Percentiles rank a stretch among this genome's conserved stretches.
These are phyloP conservation scores for Plasmodium ovale DNA, from an alignment of 169 alveolate species.

Conservation along the genomic window DNA sequence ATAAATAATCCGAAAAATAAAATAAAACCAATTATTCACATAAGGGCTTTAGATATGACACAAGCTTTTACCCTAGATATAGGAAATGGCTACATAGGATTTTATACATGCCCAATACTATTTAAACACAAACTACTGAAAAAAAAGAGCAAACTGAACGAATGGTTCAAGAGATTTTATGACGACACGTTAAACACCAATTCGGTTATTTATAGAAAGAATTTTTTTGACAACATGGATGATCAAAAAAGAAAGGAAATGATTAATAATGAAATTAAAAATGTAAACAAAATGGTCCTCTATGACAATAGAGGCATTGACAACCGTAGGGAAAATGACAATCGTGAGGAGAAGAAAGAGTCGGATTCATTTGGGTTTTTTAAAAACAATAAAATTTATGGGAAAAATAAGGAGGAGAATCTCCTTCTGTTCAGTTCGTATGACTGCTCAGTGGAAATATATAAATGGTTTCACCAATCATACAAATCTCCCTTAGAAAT, in stretches of 20 bases:
- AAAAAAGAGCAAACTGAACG: slow-evolving; percentile 53
- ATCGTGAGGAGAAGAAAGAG: not conserved
- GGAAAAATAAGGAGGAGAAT: slow-evolving; percentile 18
- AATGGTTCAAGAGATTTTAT: slow-evolving; percentile 70
- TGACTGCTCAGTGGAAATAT: slow-evolving; percentile 76
- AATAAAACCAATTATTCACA: slow-evolving; percentile 74
- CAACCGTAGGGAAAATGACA: not conserved
- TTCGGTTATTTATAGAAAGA: slow-evolving; percentile 25
- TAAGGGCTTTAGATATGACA: slow-evolving; percentile 76
- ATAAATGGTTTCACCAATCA: slow-evolving; percentile 76
- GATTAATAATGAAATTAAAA: slow-evolving; percentile 52
- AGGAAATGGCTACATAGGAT: slow-evolving; percentile 76
- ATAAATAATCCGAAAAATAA: slow-evolving; percentile 65
- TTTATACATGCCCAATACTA: slow-evolving; percentile 75
- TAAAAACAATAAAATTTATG: not conserved
- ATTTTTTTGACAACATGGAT: slow-evolving; percentile 19
- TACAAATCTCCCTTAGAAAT: slow-evolving; percentile 74
- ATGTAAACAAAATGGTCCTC: slow-evolving; percentile 24
- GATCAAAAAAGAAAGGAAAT: slow-evolving; percentile 24
- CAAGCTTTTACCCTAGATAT: slow-evolving; percentile 73
- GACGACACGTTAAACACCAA: slow-evolving; percentile 27
- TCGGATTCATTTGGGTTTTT: not conserved
- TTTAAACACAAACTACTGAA: slow-evolving; percentile 68
- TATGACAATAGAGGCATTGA: slow-evolving; percentile 5
- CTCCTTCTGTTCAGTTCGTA: slow-evolving; percentile 48